A percentile compares a stretch with the other conserved stretches of the same genome.
Evolutionary conservation across 78 protist species (phyloP).

Genomic region (Dictyostelium intermedium): DNA sequence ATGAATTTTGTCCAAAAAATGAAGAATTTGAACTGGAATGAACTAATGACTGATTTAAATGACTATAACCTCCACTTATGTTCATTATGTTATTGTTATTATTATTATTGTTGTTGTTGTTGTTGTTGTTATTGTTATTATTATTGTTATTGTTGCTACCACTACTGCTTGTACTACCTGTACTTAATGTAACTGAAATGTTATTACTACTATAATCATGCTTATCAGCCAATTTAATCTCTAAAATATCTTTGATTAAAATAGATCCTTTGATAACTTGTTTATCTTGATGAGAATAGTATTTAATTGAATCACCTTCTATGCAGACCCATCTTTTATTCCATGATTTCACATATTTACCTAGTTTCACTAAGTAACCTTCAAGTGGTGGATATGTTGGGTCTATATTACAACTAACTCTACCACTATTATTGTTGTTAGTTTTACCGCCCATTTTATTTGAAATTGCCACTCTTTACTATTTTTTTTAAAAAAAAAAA

Average conservation of each 20-base stretch:
- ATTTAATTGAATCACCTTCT: slow-evolving; percentile 37
- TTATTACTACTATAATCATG: neutral
- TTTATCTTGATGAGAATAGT: slow-evolving; percentile 19
- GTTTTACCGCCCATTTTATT: neutral
- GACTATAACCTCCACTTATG: neutral
- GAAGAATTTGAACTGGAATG: neutral
- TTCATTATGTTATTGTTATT: neutral
- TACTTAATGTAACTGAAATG: neutral
- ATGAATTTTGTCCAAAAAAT: neutral
- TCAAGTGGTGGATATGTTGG: slow-evolving; percentile 20
- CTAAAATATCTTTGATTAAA: neutral
- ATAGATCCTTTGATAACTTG: slow-evolving; percentile 14
- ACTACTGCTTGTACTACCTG: neutral
- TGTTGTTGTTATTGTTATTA: too few species aligned
- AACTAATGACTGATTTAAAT: neutral
- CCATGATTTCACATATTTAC: slow-evolving; percentile 54
- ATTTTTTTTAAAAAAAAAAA: too few species aligned
- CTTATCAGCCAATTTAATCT: slow-evolving; percentile 4
- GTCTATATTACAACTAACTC: neutral
- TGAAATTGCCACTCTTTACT: neutral
- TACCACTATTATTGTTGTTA: neutral
- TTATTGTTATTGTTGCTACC: neutral
- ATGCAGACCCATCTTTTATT: slow-evolving; percentile 52
- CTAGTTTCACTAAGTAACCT: slow-evolving; percentile 22
- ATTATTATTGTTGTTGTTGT: neutral